phyloP scores from a whole-genome alignment of 2,329 filamentous ascomycete species.

The Dryadomyces quercivorus region DNA sequence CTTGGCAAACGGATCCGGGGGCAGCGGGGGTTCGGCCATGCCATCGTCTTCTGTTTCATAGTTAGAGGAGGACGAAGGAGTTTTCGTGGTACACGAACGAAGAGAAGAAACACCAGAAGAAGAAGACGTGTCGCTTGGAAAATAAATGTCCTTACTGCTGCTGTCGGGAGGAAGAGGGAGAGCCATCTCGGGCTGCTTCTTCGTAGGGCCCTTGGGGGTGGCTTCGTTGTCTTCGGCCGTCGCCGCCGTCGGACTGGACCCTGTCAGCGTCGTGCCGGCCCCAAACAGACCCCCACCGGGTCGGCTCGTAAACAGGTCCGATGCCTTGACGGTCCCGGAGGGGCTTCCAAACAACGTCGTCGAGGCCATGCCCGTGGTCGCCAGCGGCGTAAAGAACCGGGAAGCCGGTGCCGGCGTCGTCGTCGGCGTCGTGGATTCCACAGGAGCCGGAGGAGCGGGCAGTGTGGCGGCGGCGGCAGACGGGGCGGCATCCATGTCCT shows the following conservation, averaged over 20 bases:
- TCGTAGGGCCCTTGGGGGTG: background rate
- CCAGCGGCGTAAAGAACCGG: constrained; percentile 12
- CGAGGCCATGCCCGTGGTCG: constrained; percentile 2
- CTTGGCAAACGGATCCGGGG: constrained; percentile 16
- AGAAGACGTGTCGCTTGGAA: constrained; percentile 37
- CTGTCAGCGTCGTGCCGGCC: background rate
- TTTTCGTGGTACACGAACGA: constrained; percentile 10
- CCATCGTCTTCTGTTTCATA: constrained; percentile 15
- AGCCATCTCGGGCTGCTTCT: constrained; percentile 15
- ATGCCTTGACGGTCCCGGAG: background rate
- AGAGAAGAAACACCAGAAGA: constrained; percentile 33
- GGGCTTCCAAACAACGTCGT: constrained; percentile 7
- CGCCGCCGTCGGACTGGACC: background rate
- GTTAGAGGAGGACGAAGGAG: constrained; percentile 15
- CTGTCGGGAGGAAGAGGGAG: constrained; percentile 40
- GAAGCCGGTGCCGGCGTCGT: constrained; percentile 14
- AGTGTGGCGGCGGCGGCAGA: constrained; percentile 13
- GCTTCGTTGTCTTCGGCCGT: constrained; percentile 17
- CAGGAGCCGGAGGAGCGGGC: constrained; percentile 1
- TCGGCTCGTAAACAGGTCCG: background rate
- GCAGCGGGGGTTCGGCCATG: constrained; percentile 11
- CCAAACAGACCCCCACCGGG: background rate
- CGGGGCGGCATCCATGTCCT: constrained; percentile 35
- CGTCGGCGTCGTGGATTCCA: constrained; percentile 15
- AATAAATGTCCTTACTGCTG: constrained; percentile 39